Percentiles rank a stretch among this genome's conserved stretches.
Conservation (phyloP, 768 basidiomycete species). For the Lentinula detonsa region DNA sequence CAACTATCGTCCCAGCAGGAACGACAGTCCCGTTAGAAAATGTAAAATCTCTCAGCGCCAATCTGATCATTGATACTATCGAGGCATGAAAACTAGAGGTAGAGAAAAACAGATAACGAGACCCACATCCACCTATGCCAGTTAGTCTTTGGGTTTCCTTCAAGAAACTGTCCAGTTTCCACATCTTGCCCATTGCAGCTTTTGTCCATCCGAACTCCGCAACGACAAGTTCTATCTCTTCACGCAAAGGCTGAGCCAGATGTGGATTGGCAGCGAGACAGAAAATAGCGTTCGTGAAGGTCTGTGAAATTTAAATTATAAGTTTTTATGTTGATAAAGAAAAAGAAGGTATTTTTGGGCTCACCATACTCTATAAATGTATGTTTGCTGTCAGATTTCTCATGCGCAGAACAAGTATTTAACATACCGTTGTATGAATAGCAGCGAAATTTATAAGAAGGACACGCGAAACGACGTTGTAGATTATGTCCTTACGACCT, state of each 20-base stretch:
- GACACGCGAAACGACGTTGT: conserved; percentile 20
- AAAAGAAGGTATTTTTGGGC: background rate
- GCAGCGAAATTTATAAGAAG: conserved; percentile 35
- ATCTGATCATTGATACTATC: conserved; percentile 10
- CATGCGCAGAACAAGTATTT: background rate
- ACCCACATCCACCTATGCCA: conserved; percentile 18
- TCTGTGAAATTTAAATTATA: background rate
- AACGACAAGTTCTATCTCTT: conserved; percentile 24
- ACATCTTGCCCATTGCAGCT: conserved; percentile 29
- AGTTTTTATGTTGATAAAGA: background rate
- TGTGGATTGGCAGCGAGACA: conserved; percentile 23
- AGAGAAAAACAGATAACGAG: background rate
- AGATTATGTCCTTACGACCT: conserved; percentile 14
- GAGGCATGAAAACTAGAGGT: conserved; percentile 5
- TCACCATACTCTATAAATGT: background rate
- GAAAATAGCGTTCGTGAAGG: conserved; percentile 23
- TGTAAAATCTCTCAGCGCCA: conserved; percentile 8
- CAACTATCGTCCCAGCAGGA: conserved; percentile 8
- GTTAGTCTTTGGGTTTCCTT: conserved; percentile 31
- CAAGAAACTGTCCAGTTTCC: conserved; percentile 38
- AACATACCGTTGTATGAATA: conserved; percentile 26
- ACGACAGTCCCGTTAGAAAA: conserved; percentile 14
- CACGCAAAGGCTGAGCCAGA: conserved; percentile 21
- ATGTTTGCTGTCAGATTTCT: too few relatives aligned
- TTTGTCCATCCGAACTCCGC: conserved; percentile 34